A percentile compares a stretch with the other conserved stretches of the same genome.
phyloP scores from a whole-genome alignment of 768 basidiomycete genomes.

The Phanerochaete sordida region DNA sequence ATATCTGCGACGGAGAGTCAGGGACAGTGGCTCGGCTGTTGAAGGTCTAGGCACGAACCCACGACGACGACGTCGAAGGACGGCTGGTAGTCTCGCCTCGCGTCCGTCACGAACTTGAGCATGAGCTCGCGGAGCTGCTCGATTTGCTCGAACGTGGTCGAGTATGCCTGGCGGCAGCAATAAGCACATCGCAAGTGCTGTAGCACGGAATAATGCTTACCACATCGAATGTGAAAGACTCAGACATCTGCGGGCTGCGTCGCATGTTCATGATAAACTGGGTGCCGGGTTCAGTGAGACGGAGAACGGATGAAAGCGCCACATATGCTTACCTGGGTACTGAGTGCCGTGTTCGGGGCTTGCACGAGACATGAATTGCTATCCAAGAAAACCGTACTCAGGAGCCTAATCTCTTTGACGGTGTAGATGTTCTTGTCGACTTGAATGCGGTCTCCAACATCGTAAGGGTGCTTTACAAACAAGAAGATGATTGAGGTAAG shows the following conservation, averaged over 20 bases:
- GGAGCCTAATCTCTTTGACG: slow-evolving; percentile 84
- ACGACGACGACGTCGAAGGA: slow-evolving; percentile 70
- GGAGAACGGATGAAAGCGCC: background rate
- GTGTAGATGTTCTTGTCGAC: slow-evolving; percentile 56
- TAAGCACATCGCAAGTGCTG: background rate
- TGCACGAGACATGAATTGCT: slow-evolving; percentile 57
- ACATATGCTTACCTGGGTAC: slow-evolving; percentile 42
- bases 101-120: slow-evolving; percentile 68
- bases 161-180: slow-evolving; percentile 38
- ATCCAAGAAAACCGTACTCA: slow-evolving; percentile 74
- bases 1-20: slow-evolving; percentile 46
- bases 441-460: slow-evolving; percentile 73
- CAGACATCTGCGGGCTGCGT: slow-evolving; percentile 71
- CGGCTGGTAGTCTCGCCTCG: slow-evolving; percentile 74
- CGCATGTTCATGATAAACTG: slow-evolving; percentile 75
- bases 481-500: slow-evolving; percentile 87
- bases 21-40: background rate
- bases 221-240: slow-evolving; percentile 81
- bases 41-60: slow-evolving; percentile 35
- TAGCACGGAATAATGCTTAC: slow-evolving; percentile 7
- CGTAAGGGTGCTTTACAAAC: slow-evolving; percentile 83
- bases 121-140: slow-evolving; percentile 74
- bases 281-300: background rate
- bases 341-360: slow-evolving; percentile 64
- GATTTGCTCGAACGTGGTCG: slow-evolving; percentile 78